Base-by-base conservation (phyloP, 1,139 yeast genomes). In the Geotrichum bryndzae region DNA sequence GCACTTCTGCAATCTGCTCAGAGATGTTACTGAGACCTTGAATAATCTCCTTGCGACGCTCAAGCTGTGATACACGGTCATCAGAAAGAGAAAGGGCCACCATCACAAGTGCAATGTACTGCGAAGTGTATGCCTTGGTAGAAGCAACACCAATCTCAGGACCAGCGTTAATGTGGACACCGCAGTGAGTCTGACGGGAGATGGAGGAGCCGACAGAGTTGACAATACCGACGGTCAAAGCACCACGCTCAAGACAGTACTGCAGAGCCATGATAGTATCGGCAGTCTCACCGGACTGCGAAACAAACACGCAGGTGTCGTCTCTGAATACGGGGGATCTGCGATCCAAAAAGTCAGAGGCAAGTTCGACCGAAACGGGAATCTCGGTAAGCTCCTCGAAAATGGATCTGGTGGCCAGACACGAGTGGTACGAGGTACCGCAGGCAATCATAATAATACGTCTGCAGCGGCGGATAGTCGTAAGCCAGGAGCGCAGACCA, bases 101-200 rank as follows among this genome's bases (percentile, higher is more conserved):
- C 97, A 95, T 90, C 7, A 94, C 97, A 69, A 95, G 82, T 0
- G 99, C 99, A 77, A 95, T 91, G 76, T 87, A 95, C 77, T 95
- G 99, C 27, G 99, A 95, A n/a, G 99, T 94, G 79, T 95, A 95
- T 33, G 99, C 99, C 79, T 95, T 95, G 59, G 99, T 95, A n/a
- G 98, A 91, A 13, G 99, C 99, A 70, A 95, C 99, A 76, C 99
- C 99, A 68, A 95, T 92, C 79, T 95, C 99, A 51, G 99, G 99
- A 67, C 99, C 99, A 55, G 99, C 99, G 75, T 95, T 95, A 74
- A 95, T 92, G 76, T 95, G 99, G 61, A 95, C 97, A 84, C 99
- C 99, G 81, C 99, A 95, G 77, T 92, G 96, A 52, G 99, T 95
- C 72, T 85, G 88, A 76, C 97, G 86, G 31, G 98, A 92, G 78